A percentile compares a stretch with the other conserved stretches of the same genome.
Evolutionary conservation across 2,329 filamentous ascomycete genomes (phyloP).

Genomic region (Coniella lustricola): DNA sequence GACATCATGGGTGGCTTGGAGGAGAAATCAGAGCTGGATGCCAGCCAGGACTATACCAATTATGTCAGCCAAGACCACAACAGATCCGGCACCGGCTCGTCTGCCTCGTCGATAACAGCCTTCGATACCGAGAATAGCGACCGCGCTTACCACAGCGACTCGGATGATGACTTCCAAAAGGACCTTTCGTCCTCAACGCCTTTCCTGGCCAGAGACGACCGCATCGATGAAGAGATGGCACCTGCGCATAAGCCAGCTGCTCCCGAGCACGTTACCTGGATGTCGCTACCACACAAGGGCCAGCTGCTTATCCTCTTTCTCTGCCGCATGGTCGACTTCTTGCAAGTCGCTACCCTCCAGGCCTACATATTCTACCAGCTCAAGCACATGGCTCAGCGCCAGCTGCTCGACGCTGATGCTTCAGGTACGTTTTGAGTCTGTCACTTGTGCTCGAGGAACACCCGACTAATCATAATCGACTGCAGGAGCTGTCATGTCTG

Average conservation of each 20-base stretch:
- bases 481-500: conserved; percentile 37
- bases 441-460: too few relatives aligned
- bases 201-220: conserved; percentile 15
- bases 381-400: conserved; percentile 46
- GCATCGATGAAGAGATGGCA: conserved; percentile 9
- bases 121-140: conserved; percentile 14
- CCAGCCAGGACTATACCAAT: conserved; percentile 4
- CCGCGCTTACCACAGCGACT: conserved; percentile 8
- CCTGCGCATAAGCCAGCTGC: conserved; percentile 20
- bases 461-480: too few relatives aligned
- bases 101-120: conserved; percentile 12
- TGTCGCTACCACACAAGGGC: conserved; percentile 60
- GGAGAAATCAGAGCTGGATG: conserved; percentile 7
- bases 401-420: conserved; percentile 4
- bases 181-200: conserved; percentile 17
- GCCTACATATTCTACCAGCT: conserved; percentile 73
- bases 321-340: conserved; percentile 63
- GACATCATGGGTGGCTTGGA: conserved; percentile 10
- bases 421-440: conserved; percentile 11
- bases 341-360: conserved; percentile 62
- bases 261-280: conserved; percentile 50
- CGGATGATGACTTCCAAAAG: conserved; percentile 10
- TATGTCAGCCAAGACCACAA: conserved; percentile 9
- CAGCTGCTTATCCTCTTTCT: conserved; percentile 65
- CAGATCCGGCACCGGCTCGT: conserved; percentile 5